Evolutionary conservation across 1,284 basidiomycete genomes (phyloP), one percentile per base, ranked within the genome.

Genomic region (Apiotrichum gracile): DNA sequence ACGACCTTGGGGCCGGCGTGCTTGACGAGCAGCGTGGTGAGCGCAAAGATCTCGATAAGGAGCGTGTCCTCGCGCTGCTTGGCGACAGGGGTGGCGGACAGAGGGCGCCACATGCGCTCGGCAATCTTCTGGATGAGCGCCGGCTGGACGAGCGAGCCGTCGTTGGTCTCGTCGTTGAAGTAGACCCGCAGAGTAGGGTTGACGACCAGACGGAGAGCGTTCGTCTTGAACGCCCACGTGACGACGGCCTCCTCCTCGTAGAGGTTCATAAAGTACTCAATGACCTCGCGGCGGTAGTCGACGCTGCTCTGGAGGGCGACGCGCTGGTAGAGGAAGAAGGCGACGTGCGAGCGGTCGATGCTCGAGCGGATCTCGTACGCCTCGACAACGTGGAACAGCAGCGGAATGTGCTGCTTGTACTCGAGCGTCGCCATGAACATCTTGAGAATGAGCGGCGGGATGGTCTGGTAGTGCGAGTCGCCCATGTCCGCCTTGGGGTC

Each of bases 11-110:
- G 78, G 2, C 85, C 82, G 63, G 89, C 92, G 66, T 88, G 81
- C 62, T 94, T 87, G 13, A 98, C 86, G 55, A 99, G 81, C 42
- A 92, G 80, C 0, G 88, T 93, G 2, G 92, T 93, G 71, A 98
- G 79, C 66, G 96, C 87, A 24, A 97, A 79, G 35, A 97, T 79
- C 73, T 97, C 94, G 58, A 97, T 88, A 65, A 86, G 86, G 74
- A 96, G 86, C 57, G 67, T 69, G 55, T 74, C 73, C 27, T 74
- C 67, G 40, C 68, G 58, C 47, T 66, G 61, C 24, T 70, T 65
- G 22, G 61, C 54, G 46, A 61, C 54, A 24, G 68, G 51, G 22
- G 61, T 61, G 7, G 61, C 56, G 5, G 58, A 48, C 12, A 73
- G 61, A 0, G 74, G 72, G 35, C 62, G 63, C 72, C 73, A 74